phyloP scores from a whole-genome alignment of 225 moss, liverwort and hornwort species.

The Rhytidiadelphus loreus region DNA sequence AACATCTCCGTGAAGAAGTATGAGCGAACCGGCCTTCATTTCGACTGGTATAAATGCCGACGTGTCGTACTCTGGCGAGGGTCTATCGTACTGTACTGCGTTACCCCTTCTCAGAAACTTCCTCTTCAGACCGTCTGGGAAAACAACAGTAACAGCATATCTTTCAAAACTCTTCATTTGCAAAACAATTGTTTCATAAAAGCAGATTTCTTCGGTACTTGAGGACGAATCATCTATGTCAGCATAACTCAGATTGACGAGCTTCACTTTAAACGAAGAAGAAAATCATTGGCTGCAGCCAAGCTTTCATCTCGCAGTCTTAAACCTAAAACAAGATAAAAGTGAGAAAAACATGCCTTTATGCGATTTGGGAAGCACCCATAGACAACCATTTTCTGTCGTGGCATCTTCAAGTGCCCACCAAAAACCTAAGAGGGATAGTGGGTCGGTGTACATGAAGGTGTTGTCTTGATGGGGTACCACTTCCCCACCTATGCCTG shows the following conservation, averaged over 20 bases:
- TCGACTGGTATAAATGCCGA: constrained; percentile 72
- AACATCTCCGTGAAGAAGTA: constrained; percentile 76
- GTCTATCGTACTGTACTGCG: constrained; percentile 40
- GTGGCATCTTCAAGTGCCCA: constrained; percentile 83
- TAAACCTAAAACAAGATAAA: not conserved
- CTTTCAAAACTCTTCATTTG: not conserved
- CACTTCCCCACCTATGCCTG: constrained; percentile 94
- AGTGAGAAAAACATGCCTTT: constrained; percentile 40
- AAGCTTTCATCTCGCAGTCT: not conserved
- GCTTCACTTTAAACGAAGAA: not conserved
- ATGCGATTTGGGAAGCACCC: constrained; percentile 85
- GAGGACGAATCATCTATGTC: not conserved
- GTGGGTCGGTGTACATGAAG: constrained; percentile 76
- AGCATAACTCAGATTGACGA: not conserved
- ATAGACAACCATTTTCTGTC: constrained; percentile 77
- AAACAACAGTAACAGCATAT: not conserved
- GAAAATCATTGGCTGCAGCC: not conserved
- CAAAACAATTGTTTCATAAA: not conserved
- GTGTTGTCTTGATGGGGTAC: constrained; percentile 92
- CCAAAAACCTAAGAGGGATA: constrained; percentile 75
- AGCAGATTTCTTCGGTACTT: not conserved
- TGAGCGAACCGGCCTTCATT: constrained; percentile 92
- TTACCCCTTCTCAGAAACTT: constrained; percentile 33
- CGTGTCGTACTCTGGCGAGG: constrained; percentile 33
- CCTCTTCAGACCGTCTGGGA: constrained; percentile 48